Evolutionary conservation across 345 rosid species (phyloP).

Genomic region (Luvunga scandens): DNA sequence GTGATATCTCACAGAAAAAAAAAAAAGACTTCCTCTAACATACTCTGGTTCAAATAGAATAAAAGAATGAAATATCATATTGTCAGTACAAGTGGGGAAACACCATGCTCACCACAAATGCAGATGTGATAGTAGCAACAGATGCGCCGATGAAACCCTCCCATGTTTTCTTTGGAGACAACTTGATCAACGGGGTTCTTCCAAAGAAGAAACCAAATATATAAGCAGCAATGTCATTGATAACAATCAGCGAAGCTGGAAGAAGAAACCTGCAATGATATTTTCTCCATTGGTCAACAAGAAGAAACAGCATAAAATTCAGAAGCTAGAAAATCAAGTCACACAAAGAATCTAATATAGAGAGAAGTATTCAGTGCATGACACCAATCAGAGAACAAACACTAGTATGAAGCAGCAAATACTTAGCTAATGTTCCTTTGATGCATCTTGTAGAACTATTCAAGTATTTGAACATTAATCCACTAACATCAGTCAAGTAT

Average conservation of each 20-base stretch:
- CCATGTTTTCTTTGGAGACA: constrained; percentile 99
- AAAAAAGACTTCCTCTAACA: not conserved
- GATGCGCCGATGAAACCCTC: constrained; percentile 98
- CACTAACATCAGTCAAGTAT: not conserved
- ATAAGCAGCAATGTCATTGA: constrained; percentile 91
- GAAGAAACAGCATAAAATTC: not conserved
- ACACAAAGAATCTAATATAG: not conserved
- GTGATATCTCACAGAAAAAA: not conserved
- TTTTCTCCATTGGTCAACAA: constrained; percentile 9
- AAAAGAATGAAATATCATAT: not conserved
- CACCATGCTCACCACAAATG: constrained; percentile 64
- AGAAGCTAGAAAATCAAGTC: not conserved
- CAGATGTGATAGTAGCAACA: constrained; percentile 82
- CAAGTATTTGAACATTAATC: not conserved
- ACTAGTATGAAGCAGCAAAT: not conserved
- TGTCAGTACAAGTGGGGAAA: not conserved
- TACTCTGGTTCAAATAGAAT: not conserved
- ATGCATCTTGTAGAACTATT: not conserved
- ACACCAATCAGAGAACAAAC: not conserved
- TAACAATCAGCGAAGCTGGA: constrained; percentile 92
- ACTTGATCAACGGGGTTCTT: constrained; percentile 87
- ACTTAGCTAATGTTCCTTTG: not conserved
- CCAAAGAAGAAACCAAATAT: constrained; percentile 96
- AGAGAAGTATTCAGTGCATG: not conserved
- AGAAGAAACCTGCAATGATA: constrained; percentile 80